Evolutionary conservation across 2,329 filamentous ascomycete genomes (phyloP).

Genomic region (Apiospora malaysiana): DNA sequence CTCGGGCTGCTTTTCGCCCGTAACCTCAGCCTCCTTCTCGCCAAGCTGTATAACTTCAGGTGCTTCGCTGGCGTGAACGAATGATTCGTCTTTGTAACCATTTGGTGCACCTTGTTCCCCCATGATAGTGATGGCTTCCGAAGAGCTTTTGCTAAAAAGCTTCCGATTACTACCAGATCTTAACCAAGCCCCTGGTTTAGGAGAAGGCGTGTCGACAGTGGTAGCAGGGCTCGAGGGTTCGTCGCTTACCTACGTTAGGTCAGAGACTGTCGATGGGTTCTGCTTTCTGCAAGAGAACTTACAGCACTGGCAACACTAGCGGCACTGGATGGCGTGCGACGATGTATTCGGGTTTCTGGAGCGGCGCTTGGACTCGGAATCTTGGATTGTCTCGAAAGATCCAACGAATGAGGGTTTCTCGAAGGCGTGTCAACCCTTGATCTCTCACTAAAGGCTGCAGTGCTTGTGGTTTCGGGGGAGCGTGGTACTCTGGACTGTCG

Average conservation of each 20-base stretch:
- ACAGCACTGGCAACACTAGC: neutral
- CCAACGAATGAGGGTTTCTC: neutral
- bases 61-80: conserved; percentile 26
- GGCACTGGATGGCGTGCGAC: conserved; percentile 8
- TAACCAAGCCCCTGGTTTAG: conserved; percentile 14
- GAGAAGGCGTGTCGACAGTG: conserved; percentile 13
- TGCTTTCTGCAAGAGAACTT: neutral
- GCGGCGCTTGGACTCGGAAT: neutral
- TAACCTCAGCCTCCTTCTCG: neutral
- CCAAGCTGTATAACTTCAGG: conserved; percentile 18
- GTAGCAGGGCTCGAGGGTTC: conserved; percentile 10
- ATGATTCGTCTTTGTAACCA: conserved; percentile 23
- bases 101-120: neutral
- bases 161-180: neutral
- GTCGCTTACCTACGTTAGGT: neutral
- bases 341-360: neutral
- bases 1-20: conserved; percentile 17
- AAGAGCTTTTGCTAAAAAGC: neutral
- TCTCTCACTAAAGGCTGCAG: neutral
- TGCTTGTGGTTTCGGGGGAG: conserved; percentile 3
- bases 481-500: neutral
- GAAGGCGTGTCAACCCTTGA: conserved; percentile 1
- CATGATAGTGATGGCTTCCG: neutral
- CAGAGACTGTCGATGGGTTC: neutral
- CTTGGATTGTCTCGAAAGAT: neutral